Base-by-base conservation (phyloP, 495 filamentous ascomycete species). In the Penicillium goetzii region DNA sequence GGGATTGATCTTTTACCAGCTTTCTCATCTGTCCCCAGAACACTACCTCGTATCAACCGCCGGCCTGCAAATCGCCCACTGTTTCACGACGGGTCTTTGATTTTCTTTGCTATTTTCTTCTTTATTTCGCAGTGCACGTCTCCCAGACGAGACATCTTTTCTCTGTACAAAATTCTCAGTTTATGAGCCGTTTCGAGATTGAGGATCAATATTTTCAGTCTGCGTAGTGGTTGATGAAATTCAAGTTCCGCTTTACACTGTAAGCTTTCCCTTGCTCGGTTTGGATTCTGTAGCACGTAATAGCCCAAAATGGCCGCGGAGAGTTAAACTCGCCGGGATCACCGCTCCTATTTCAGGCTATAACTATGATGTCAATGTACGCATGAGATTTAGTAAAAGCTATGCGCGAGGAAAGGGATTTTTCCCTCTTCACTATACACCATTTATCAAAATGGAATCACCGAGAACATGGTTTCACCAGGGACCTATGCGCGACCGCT, bases 1-100 rank as follows among this genome's bases (percentile, higher is more conserved):
- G 52, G n/a, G 52, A 55, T 33, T 21, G 52, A 55, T 55, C 19
- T 55, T 25, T 55, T 36, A 8, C 9, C 21, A 36, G 23, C 52
- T 33, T 47, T 47, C 43, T 34, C 52, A 21, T 36, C 8, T 36
- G 28, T n/a, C 12, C 14, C 32, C n/a, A 9, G 32, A 55, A 21
- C 10, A 21, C 8, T n/a, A 14, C 3, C 52, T 55, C 30, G 52
- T 55, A 55, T 36, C 32, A 11, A 33, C 8, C 1, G 19, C 52
- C 30, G 25, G 52, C 52, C 3, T 36, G 30, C 32, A 2, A 36
- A 21, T 17, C 4, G 17, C 30, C 4, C 17, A 34, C 19, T 23
- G 2, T 36, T 11, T 53, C 11, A 25, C 9, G 51, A 36, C 14
- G 47, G 25, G 25, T 51, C 25, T 51, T 51, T 6, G 12, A 4